Evolutionary conservation across 2,329 filamentous ascomycete species (phyloP).

Genomic region (Claviceps sp.): DNA sequence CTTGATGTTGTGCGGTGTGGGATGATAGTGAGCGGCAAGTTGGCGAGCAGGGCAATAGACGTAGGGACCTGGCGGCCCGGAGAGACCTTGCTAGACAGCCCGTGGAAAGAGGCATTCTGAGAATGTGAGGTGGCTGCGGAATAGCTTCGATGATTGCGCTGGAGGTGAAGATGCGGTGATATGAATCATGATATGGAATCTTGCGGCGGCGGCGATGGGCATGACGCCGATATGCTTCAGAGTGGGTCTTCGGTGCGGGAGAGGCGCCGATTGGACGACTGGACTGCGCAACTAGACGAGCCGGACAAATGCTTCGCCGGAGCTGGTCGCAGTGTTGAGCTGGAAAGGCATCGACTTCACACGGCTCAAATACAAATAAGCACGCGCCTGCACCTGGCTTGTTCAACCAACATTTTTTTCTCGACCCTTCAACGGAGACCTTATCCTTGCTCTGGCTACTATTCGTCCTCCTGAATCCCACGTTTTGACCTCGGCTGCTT

Average conservation of each 20-base stretch:
- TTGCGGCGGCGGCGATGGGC: not conserved
- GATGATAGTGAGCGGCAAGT: slow-evolving; percentile 5
- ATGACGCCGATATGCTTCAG: not conserved
- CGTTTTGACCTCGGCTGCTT: not conserved
- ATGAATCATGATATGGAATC: not conserved
- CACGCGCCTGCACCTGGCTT: too few species aligned
- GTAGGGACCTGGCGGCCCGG: not conserved
- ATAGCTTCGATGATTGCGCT: not conserved
- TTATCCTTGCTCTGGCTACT: too few species aligned
- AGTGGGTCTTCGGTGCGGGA: not conserved
- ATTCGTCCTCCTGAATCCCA: too few species aligned
- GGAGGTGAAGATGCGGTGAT: too few species aligned
- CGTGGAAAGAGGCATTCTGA: slow-evolving; percentile 9
- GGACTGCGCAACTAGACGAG: not conserved
- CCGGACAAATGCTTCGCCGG: slow-evolving; percentile 8
- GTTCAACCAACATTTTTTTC: too few species aligned
- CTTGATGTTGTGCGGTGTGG: slow-evolving; percentile 3
- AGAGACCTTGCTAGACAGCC: slow-evolving; percentile 8
- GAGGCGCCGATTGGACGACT: not conserved
- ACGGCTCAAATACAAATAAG: too few species aligned
- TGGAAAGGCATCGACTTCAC: too few species aligned
- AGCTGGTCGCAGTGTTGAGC: not conserved
- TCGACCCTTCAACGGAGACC: too few species aligned
- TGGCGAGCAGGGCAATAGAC: not conserved
- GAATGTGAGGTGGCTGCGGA: too few species aligned